phyloP scores from a whole-genome alignment of 306 rosid species.

The Medicago lupulina region DNA sequence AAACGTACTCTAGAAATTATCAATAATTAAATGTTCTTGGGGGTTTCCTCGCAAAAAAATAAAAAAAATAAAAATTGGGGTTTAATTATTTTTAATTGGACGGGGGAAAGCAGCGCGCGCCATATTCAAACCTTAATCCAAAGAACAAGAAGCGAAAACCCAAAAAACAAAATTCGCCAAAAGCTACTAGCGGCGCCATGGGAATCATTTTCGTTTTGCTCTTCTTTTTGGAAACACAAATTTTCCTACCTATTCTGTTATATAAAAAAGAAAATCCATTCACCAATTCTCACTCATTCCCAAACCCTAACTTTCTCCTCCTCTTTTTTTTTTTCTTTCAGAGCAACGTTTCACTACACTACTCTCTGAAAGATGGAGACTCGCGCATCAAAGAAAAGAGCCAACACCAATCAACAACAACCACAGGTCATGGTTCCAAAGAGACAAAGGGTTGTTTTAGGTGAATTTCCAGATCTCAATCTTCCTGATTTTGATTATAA shows the following conservation, averaged over 20 bases:
- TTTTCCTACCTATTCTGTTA: neutral
- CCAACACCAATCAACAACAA: neutral
- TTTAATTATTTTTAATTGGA: no score
- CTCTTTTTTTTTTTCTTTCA: neutral
- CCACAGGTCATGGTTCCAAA: neutral
- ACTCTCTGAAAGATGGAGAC: neutral
- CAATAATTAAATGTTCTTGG: no score
- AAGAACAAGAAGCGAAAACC: neutral
- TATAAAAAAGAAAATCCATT: neutral
- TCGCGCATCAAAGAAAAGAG: neutral
- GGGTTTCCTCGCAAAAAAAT: no score
- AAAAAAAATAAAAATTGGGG: no score
- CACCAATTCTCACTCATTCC: neutral
- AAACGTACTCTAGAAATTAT: no score
- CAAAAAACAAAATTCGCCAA: neutral
- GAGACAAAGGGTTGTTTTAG: conserved; percentile 62
- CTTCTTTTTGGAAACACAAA: neutral
- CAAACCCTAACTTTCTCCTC: neutral
- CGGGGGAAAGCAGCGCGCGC: neutral
- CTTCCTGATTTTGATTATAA: neutral
- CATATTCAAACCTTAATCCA: neutral
- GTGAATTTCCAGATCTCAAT: conserved; percentile 53
- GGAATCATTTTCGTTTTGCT: neutral
- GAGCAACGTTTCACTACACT: neutral
- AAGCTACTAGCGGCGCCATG: neutral